Evolutionary conservation across 169 alveolate genomes (phyloP), one percentile per base, ranked within the genome.

Genomic region (Babesia bigemina): DNA sequence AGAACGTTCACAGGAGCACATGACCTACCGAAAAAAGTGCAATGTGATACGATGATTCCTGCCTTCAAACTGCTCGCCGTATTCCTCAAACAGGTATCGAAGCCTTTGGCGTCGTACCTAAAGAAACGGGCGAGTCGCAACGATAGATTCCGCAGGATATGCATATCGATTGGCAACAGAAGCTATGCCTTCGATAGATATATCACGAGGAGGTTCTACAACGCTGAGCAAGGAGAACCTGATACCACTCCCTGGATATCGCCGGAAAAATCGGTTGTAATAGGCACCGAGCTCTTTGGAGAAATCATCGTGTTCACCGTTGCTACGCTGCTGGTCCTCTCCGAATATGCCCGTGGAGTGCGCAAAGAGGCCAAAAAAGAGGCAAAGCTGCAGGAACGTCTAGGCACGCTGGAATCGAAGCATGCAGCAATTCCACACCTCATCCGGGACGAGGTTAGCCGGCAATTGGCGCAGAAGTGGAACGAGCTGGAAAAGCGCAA

Each of bases 211-310:
- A 76, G 91, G 57, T 90, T 90, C 73, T 90, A 90, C 55, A 81
- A 73, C 70, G 36, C 81, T 11, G 85, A 81, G 42, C 79, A 49
- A 29, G 70, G 61, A 13, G 88, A 90, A 49, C 84, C 86, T 29
- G 86, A 85, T 33, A 79, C 70, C 1, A 67, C 76, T 7, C 86
- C 92, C 24, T 79, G 70, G 69, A 67, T 90, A 42, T 83, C 91
- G 39, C 91, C 82, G 33, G 91, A 72, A 47, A 82, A 81, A 42
- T 90, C 94, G 14, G 94, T 90, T 14, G 85, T 77, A 33, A 87
- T 90, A 56, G 94, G 94, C n/a, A 86, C 91, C 45, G 94, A 90
- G 65, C 53, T 90, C 17, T 65, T 90, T 2, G 94, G 94, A 28
- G 94, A 90, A 45, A 48, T 86, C 42, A 70, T 90, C 12, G 78